Percentiles rank a stretch among this genome's conserved stretches.
Evolutionary conservation across 495 filamentous ascomycete genomes (phyloP).

Genomic region (Hypomontagnella submonticulosa): DNA sequence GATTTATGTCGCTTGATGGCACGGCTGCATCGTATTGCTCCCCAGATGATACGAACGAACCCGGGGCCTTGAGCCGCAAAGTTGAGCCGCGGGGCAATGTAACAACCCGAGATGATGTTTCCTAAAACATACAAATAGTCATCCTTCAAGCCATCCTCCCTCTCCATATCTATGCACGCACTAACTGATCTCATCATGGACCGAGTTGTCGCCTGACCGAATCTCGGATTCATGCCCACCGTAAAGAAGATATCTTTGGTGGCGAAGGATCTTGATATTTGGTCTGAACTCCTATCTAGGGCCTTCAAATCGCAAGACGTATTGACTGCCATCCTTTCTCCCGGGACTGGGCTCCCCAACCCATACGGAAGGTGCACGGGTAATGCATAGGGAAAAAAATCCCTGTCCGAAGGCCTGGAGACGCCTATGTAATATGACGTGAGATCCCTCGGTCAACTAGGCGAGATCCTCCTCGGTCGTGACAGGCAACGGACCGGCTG

Average conservation of each 20-base stretch:
- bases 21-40: slow-evolving; percentile 11
- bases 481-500: slow-evolving; percentile 25
- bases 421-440: slow-evolving; percentile 42
- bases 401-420: slow-evolving; percentile 17
- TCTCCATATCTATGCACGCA: too few relatives aligned
- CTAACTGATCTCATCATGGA: slow-evolving; percentile 2
- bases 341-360: slow-evolving; percentile 10
- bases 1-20: slow-evolving; percentile 18
- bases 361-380: slow-evolving; percentile 29
- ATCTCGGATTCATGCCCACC: slow-evolving; percentile 1
- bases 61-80: slow-evolving; percentile 26
- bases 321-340: slow-evolving; percentile 27
- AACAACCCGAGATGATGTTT: slow-evolving; percentile 18
- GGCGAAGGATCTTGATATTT: slow-evolving; percentile 23
- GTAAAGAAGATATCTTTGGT: slow-evolving; percentile 14
- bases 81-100: slow-evolving; percentile 15
- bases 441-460: slow-evolving; percentile 44
- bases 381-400: not conserved
- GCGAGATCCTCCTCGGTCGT: slow-evolving; percentile 34
- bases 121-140: not conserved
- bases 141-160: too few relatives aligned
- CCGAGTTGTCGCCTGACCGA: not conserved
- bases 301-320: slow-evolving; percentile 7
- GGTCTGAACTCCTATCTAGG: slow-evolving; percentile 12
- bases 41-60: slow-evolving; percentile 14